phyloP scores from a whole-genome alignment of 1,284 basidiomycete genomes.

The Leucoagaricus sp. region DNA sequence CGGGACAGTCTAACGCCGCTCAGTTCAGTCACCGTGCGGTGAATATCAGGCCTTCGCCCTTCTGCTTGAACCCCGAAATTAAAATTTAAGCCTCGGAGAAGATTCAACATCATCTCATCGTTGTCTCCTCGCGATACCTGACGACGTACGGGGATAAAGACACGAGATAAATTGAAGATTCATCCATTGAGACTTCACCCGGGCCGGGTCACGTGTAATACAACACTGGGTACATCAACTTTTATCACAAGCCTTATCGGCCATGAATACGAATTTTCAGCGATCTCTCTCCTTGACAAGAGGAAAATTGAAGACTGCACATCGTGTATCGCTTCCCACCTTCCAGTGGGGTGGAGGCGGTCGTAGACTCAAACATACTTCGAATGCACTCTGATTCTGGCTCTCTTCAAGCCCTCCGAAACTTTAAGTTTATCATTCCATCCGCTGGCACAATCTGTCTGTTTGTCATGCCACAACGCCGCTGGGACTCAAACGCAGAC shows the following conservation, averaged over 20 bases:
- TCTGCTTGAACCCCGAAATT: not conserved
- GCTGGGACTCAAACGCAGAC: not conserved
- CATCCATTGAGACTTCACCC: too few species aligned
- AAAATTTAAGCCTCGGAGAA: not conserved
- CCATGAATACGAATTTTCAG: too few species aligned
- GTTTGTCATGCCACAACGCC: constrained; percentile 5
- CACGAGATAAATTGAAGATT: not conserved
- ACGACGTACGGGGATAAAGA: not conserved
- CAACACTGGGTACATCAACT: too few species aligned
- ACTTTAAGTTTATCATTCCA: constrained; percentile 6
- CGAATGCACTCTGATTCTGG: not conserved
- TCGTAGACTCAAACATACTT: not conserved
- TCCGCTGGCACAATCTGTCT: constrained; percentile 14
- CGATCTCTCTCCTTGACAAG: too few species aligned
- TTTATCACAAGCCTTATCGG: too few species aligned
- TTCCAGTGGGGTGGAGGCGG: constrained; percentile 3
- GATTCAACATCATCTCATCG: not conserved
- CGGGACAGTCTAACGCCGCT: too few species aligned
- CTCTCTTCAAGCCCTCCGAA: constrained; percentile 1
- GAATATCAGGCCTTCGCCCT: not conserved
- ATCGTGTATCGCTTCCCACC: not conserved
- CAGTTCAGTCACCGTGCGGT: not conserved
- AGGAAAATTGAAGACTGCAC: not conserved
- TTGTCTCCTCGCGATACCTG: not conserved
- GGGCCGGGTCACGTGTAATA: too few species aligned